A percentile compares a stretch with the other conserved stretches of the same genome.
phyloP scores from a whole-genome alignment of 768 basidiomycete species.

The Auriscalpium orientale region DNA sequence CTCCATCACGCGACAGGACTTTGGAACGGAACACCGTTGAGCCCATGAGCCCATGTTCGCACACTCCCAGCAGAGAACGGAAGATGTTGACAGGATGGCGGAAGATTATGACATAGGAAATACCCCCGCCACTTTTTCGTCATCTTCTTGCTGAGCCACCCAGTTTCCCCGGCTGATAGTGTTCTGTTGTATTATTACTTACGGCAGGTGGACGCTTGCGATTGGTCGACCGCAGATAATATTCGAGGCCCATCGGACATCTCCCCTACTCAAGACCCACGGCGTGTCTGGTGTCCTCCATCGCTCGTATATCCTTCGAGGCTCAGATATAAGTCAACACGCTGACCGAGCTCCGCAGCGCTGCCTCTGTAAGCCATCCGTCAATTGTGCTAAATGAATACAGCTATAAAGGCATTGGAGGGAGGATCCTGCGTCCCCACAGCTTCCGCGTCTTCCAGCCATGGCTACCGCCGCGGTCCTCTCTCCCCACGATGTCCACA shows the following conservation, averaged over 20 bases:
- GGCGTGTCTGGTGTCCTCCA: background rate
- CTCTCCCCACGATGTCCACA: conserved; percentile 27
- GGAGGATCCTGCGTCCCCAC: background rate
- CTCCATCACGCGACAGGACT: no score
- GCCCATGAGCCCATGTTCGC: no score
- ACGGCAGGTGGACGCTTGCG: background rate
- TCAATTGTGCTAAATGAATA: background rate
- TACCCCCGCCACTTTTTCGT: background rate
- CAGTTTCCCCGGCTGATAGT: background rate
- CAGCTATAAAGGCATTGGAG: background rate
- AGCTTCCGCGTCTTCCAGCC: background rate
- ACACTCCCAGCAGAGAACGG: no score
- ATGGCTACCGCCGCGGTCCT: conserved; percentile 17
- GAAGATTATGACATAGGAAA: background rate
- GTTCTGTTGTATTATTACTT: background rate
- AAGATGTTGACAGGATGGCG: background rate
- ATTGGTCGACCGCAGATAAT: no score
- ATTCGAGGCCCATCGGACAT: background rate
- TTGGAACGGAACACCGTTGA: no score
- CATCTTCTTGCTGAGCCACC: background rate
- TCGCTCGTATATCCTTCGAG: background rate
- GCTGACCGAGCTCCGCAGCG: background rate
- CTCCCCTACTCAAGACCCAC: background rate
- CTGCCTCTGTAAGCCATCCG: background rate
- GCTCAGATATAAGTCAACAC: background rate